Base-by-base conservation (phyloP, 2,329 filamentous ascomycete genomes). In the Pseudopithomyces maydicus region DNA sequence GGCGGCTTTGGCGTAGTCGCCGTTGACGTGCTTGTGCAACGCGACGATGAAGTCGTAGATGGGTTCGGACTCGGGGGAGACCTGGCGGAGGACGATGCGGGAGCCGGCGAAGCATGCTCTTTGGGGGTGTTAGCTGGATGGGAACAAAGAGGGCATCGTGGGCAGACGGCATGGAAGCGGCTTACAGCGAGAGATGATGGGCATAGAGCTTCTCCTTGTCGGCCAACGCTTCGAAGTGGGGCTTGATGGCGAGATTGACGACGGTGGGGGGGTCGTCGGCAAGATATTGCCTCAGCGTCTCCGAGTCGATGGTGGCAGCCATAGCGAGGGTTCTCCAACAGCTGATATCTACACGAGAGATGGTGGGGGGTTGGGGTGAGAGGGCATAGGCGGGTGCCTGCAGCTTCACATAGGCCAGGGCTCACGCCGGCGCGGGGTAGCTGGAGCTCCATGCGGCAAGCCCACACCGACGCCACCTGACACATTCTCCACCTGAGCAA, bases 261-360 rank as follows among this genome's bases (percentile, higher is more conserved):
- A 97, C 87, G 47, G 88, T 90, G 1, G 95, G 95, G 44, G 95
- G 95, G 62, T 89, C 88, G 77, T 99, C 95, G 45, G 95, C 93
- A 59, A 96, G 84, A 76, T 96, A 97, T 73, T 96, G 90, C 75
- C 80, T 79, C 41, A 81, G 74, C 6, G 74, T 74, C 36, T 77
- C 71, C 8, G 73, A 69, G 59, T 81, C 79, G 71, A 82, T 81
- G 43, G 67, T 67, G 41, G 64, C 57, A 52, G 67, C 39, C 69
- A 71, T 72, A 11, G 38, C 64, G 50, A 41, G 17, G 46, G 17
- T 52, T 46, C 8, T 38, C 11, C 20, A 33, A 17, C 26, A 49
- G 45, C 17, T 35, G 8, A 29, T 14, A 10, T 6, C 14, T 38
- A 39, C 14, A 20, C 7, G 20, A 14, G 23, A 36, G 19, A 26